Evolutionary conservation across 176 grass and related monocot genomes (phyloP).

Genomic region (Panicum miliaceum): DNA sequence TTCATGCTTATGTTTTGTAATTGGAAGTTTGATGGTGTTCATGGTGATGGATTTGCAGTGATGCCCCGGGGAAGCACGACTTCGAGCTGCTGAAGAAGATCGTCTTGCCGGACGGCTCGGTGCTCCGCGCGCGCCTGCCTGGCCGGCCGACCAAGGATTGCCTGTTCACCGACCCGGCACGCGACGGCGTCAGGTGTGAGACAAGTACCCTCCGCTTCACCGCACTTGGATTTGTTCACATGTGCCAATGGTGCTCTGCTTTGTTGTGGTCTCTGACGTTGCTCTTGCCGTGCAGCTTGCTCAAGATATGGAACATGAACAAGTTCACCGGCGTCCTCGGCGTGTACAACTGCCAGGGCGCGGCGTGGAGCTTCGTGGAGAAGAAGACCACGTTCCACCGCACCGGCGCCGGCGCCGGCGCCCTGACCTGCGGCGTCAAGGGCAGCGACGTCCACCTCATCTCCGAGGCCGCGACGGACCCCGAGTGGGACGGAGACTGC

Average conservation of each 20-base stretch:
- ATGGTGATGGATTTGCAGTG: conserved; percentile 45
- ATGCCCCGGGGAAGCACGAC: conserved; percentile 84
- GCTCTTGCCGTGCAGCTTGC: conserved; percentile 54
- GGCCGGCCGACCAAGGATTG: conserved; percentile 81
- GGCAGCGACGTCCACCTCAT: conserved; percentile 77
- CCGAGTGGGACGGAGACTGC: conserved; percentile 80
- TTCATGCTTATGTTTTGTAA: neutral
- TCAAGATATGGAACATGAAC: conserved; percentile 99
- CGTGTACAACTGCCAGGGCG: conserved; percentile 94
- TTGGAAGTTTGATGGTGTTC: conserved; percentile 11
- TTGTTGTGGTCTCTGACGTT: neutral
- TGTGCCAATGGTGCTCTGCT: no score
- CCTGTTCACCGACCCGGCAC: conserved; percentile 80
- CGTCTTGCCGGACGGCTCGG: conserved; percentile 78
- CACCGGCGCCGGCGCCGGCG: conserved; percentile 33
- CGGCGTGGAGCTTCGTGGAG: conserved; percentile 72
- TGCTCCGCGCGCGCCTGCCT: conserved; percentile 69
- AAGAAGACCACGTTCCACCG: conserved; percentile 79
- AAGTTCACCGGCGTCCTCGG: conserved; percentile 78
- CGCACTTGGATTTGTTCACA: neutral
- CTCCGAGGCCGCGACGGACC: conserved; percentile 63
- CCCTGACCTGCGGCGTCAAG: conserved; percentile 56
- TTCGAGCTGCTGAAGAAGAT: conserved; percentile 85
- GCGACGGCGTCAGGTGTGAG: conserved; percentile 79
- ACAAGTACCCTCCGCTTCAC: neutral